phyloP scores from a whole-genome alignment of 2,329 filamentous ascomycete species.

The Metarhizium brunneum region DNA sequence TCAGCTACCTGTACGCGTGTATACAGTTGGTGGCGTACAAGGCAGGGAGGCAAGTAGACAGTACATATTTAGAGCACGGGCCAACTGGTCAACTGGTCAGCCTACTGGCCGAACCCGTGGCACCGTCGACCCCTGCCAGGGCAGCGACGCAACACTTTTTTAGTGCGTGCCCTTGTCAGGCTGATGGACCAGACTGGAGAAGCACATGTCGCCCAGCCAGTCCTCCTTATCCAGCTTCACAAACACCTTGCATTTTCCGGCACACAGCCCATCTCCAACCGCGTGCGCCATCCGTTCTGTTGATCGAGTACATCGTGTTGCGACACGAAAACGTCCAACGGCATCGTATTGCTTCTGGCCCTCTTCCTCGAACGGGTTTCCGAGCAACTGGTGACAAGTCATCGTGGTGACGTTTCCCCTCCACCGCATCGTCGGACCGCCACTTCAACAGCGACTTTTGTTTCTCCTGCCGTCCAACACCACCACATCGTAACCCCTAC shows the following conservation, averaged over 20 bases:
- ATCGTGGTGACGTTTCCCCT: slow-evolving; percentile 5
- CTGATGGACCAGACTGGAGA: neutral
- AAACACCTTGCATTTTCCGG: slow-evolving; percentile 8
- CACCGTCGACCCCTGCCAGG: neutral
- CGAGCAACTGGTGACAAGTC: neutral
- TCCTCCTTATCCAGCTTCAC: slow-evolving; percentile 19
- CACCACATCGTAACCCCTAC: neutral
- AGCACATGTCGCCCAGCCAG: slow-evolving; percentile 21
- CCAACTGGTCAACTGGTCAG: no score
- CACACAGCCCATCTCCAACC: neutral
- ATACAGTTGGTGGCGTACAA: neutral
- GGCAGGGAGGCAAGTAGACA: neutral
- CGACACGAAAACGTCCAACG: neutral
- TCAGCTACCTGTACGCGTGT: no score
- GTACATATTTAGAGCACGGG: no score
- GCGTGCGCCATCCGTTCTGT: neutral
- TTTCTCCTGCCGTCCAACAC: neutral
- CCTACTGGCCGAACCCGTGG: no score
- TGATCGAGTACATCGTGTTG: neutral
- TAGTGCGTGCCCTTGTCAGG: neutral
- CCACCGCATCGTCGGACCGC: slow-evolving; percentile 1
- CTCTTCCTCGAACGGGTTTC: neutral
- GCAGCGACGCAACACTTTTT: neutral
- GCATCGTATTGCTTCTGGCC: neutral
- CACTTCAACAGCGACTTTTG: neutral